phyloP scores from a whole-genome alignment of 768 basidiomycete species.

The Russula griseocarnosa region DNA sequence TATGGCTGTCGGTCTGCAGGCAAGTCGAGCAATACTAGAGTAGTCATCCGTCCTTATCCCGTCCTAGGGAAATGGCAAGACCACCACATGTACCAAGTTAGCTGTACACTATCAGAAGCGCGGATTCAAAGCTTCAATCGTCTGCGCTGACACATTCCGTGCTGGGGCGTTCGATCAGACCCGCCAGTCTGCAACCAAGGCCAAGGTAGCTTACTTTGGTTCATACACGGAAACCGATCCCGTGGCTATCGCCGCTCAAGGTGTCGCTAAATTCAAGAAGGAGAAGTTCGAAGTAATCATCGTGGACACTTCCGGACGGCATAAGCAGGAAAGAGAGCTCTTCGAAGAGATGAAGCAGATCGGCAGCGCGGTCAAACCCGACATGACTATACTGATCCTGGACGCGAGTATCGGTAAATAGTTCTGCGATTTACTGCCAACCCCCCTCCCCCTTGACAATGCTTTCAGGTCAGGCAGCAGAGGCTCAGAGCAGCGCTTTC shows the following conservation, averaged over 20 bases:
- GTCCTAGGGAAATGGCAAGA: conserved; percentile 90
- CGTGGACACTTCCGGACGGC: conserved; percentile 95
- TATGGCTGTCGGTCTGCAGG: conserved; percentile 97
- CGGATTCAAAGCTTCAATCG: conserved; percentile 94
- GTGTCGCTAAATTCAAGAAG: conserved; percentile 96
- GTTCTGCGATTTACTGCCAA: background rate
- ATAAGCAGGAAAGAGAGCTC: conserved; percentile 94
- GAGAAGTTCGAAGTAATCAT: conserved; percentile 98
- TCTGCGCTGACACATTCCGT: conserved; percentile 99
- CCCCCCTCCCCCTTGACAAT: background rate
- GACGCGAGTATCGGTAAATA: conserved; percentile 90
- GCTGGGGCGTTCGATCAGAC: conserved; percentile 99
- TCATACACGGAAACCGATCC: conserved; percentile 99
- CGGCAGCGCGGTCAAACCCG: conserved; percentile 85
- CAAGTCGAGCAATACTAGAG: conserved; percentile 35
- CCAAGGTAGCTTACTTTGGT: conserved; percentile 98
- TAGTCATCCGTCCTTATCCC: conserved; percentile 10
- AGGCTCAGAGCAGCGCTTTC: conserved; percentile 93
- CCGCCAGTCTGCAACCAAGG: conserved; percentile 96
- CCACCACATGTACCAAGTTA: conserved; percentile 97
- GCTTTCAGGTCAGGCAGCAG: conserved; percentile 82
- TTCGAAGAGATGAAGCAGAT: conserved; percentile 99
- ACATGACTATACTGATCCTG: conserved; percentile 93
- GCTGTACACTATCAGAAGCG: conserved; percentile 97
- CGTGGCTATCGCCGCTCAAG: conserved; percentile 88